Conservation (phyloP, 1,284 basidiomycete genomes). For the Malassezia dermatis region DNA sequence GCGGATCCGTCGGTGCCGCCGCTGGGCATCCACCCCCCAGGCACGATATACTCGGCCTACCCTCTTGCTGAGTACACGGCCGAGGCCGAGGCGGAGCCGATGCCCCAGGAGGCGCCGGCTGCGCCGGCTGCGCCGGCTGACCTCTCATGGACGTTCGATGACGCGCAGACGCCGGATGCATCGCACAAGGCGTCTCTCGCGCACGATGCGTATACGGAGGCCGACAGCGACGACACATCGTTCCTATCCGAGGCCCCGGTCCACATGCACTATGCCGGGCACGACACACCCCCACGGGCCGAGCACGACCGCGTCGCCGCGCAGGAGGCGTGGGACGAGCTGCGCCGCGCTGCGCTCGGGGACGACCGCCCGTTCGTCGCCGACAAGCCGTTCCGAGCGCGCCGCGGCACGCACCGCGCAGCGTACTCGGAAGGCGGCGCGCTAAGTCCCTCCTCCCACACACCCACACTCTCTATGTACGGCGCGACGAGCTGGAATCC, state of each 20-base stretch:
- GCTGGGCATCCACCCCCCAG: background rate
- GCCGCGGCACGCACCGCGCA: background rate
- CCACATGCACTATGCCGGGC: slow-evolving; percentile 8
- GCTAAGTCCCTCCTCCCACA: background rate
- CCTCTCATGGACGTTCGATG: background rate
- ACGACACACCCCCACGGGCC: background rate
- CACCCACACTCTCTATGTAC: background rate
- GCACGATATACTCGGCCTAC: background rate
- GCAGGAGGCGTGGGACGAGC: slow-evolving; percentile 8
- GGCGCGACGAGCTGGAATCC: background rate
- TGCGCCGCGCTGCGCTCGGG: slow-evolving; percentile 5
- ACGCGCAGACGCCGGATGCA: too few relatives aligned
- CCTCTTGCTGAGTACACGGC: background rate
- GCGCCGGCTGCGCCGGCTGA: background rate
- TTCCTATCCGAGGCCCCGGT: background rate
- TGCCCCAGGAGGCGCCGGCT: too few relatives aligned
- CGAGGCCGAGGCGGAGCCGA: background rate
- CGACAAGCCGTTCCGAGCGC: background rate
- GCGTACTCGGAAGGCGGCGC: slow-evolving; percentile 10
- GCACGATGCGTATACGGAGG: background rate
- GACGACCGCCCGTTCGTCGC: background rate
- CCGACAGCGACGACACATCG: background rate
- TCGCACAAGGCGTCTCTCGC: background rate
- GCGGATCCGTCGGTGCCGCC: background rate
- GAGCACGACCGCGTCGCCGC: slow-evolving; percentile 4